Conservation (phyloP, 495 filamentous ascomycete species). For the Trypethelium eluteriae region DNA sequence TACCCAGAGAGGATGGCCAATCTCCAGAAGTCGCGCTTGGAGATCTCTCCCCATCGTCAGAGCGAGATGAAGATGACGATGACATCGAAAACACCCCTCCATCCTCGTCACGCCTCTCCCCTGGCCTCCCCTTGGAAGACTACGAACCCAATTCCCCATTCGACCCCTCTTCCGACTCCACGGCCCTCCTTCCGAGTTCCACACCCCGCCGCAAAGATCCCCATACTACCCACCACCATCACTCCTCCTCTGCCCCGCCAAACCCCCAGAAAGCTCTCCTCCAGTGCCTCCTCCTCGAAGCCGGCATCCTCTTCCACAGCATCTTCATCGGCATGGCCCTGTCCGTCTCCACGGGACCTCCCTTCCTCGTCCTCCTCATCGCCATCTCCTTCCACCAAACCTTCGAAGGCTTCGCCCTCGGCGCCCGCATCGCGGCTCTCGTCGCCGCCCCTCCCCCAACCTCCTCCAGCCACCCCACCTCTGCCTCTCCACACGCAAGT, state of each 20-base stretch:
- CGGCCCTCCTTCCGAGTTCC: neutral
- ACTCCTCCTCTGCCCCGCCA: neutral
- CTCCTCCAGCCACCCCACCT: conserved; percentile 36
- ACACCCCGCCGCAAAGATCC: neutral
- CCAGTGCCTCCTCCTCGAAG: conserved; percentile 40
- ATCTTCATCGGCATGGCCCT: conserved; percentile 64
- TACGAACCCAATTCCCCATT: conserved; percentile 6
- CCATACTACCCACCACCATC: conserved; percentile 12
- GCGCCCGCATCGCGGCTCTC: conserved; percentile 48
- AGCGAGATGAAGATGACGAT: conserved; percentile 16
- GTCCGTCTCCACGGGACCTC: conserved; percentile 52
- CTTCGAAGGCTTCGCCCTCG: conserved; percentile 63
- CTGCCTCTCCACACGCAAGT: neutral
- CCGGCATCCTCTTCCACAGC: conserved; percentile 48
- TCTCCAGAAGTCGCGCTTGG: conserved; percentile 19
- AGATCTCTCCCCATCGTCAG: conserved; percentile 12
- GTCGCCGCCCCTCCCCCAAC: neutral
- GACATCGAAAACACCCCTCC: neutral
- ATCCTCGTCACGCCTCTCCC: neutral
- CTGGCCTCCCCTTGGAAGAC: neutral
- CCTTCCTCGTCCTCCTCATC: conserved; percentile 59
- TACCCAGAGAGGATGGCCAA: conserved; percentile 17
- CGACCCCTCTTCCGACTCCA: conserved; percentile 9
- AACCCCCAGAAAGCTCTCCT: conserved; percentile 34
- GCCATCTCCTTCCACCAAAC: conserved; percentile 65